These are phyloP conservation scores for Penicillium occitanis DNA, from an alignment of 2,329 filamentous ascomycete species.

Conservation along the genomic window DNA sequence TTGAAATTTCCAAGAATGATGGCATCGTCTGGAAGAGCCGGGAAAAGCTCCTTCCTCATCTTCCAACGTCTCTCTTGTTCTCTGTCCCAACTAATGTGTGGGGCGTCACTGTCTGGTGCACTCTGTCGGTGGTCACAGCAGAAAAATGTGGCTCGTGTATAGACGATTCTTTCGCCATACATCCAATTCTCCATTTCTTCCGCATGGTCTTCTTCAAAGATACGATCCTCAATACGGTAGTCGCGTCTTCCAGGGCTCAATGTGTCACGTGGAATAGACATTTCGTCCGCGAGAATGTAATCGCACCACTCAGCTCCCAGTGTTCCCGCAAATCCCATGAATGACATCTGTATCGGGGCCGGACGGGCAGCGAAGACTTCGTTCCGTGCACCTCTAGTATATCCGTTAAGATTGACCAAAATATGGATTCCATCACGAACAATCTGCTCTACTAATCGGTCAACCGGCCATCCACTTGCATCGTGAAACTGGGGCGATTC, in stretches of 20 bases:
- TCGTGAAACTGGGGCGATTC: slow-evolving; percentile 91
- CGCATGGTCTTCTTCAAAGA: slow-evolving; percentile 64
- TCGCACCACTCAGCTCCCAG: slow-evolving; percentile 98
- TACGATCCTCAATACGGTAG: slow-evolving; percentile 67
- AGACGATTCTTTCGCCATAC: slow-evolving; percentile 95
- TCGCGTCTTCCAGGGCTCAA: slow-evolving; percentile 78
- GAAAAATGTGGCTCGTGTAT: slow-evolving; percentile 92
- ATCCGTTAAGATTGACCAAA: slow-evolving; percentile 95
- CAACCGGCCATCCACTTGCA: slow-evolving; percentile 80
- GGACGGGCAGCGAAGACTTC: slow-evolving; percentile 95
- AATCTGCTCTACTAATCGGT: slow-evolving; percentile 82
- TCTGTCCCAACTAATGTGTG: slow-evolving; percentile 72
- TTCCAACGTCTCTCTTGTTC: slow-evolving; percentile 81
- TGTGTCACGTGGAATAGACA: slow-evolving; percentile 78
- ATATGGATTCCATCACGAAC: slow-evolving; percentile 87
- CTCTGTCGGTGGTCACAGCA: slow-evolving; percentile 97
- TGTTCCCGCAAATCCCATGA: slow-evolving; percentile 98
- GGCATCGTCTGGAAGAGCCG: slow-evolving; percentile 72
- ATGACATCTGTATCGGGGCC: slow-evolving; percentile 97
- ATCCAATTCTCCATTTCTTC: slow-evolving; percentile 78
- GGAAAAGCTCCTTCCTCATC: slow-evolving; percentile 92
- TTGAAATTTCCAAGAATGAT: slow-evolving; percentile 98
- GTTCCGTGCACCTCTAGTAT: slow-evolving; percentile 93
- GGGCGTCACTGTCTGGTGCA: slow-evolving; percentile 68
- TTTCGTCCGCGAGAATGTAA: slow-evolving; percentile 87